These are phyloP conservation scores for Calocybe cyanea DNA, from an alignment of 768 basidiomycete species.

Conservation along the genomic window DNA sequence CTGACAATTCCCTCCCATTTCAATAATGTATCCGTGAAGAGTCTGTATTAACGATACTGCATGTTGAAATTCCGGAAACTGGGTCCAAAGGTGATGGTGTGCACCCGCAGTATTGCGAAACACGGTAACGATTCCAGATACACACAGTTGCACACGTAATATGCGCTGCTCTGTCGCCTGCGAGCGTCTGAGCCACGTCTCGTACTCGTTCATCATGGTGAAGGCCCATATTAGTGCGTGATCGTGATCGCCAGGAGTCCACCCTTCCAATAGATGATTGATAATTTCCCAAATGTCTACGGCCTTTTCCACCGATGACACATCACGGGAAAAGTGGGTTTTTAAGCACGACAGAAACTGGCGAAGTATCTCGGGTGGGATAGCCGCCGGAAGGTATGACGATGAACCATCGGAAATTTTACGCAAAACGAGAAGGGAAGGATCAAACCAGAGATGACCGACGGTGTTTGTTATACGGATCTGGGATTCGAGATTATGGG, in stretches of 20 bases:
- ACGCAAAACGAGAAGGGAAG: not conserved
- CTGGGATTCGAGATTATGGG: not conserved
- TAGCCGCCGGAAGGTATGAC: not conserved
- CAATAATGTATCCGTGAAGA: too few relatives aligned
- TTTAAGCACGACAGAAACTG: not conserved
- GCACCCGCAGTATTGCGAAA: too few relatives aligned
- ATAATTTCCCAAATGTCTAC: conserved; percentile 4
- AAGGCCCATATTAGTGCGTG: too few relatives aligned
- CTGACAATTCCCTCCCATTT: too few relatives aligned
- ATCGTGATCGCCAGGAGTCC: not conserved
- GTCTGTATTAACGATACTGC: too few relatives aligned
- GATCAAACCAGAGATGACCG: conserved; percentile 1
- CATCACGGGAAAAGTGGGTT: not conserved
- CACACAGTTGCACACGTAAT: too few relatives aligned
- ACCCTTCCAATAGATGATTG: not conserved
- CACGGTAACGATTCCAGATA: too few relatives aligned
- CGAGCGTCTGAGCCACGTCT: not conserved
- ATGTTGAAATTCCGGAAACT: too few relatives aligned
- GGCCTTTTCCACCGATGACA: conserved; percentile 1
- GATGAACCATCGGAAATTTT: conserved; percentile 1
- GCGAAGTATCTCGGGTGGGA: not conserved
- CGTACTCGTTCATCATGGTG: too few relatives aligned
- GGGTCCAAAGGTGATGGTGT: too few relatives aligned
- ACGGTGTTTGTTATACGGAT: conserved; percentile 2
- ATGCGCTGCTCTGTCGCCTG: not conserved